Base-by-base conservation (phyloP, 768 basidiomycete genomes). In the Russula griseocarnosa region DNA sequence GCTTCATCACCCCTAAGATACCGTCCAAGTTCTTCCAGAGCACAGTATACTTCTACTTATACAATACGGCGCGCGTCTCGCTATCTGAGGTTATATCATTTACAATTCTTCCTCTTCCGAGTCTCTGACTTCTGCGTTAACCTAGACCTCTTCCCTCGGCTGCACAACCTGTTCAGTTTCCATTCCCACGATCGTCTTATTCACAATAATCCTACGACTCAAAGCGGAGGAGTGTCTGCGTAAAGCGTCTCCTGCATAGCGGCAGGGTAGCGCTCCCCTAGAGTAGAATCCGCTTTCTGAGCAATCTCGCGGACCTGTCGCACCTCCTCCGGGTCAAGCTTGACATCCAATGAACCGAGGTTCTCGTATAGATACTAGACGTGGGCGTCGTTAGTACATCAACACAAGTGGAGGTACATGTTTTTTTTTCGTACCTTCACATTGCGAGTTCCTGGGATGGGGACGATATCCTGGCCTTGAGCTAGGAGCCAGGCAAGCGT, bases 401-500 rank as follows among this genome's bases (percentile, higher is more conserved):
- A 26, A 10, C 49, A 3, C 7, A 14, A 14, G 22, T 28, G 22
- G 14, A 30, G 28, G n/a, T 11, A 9, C 2, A 18, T 14, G 3
- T 14, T 26, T 28, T 18, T 6, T n/a, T 22, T 24, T 26, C 60
- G 49, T 30, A 75, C 75, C 68, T 74, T 75, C 62, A 78, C 67
- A 36, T 73, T 75, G 61, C 74, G 79, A 3, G 80, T 81, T 3
- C 80, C 81, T 2, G 81, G 81, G 66, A 81, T 80, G 28, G 79
- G 73, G 64, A 82, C 77, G 59, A 83, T 71, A 57, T 81, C 77
- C 16, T 75, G 68, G 3, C 80, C 79, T 70, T 82, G 79, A 14
- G 78, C 76, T 10, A 82, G 72, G 10, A 81, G 71, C 79, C 79
- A 82, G 0, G 81, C 82, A n/a, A 85, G 75, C 1, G 77, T 68